Base-by-base conservation (phyloP, 1,284 basidiomycete genomes). In the Marasmius tenuissimus region DNA sequence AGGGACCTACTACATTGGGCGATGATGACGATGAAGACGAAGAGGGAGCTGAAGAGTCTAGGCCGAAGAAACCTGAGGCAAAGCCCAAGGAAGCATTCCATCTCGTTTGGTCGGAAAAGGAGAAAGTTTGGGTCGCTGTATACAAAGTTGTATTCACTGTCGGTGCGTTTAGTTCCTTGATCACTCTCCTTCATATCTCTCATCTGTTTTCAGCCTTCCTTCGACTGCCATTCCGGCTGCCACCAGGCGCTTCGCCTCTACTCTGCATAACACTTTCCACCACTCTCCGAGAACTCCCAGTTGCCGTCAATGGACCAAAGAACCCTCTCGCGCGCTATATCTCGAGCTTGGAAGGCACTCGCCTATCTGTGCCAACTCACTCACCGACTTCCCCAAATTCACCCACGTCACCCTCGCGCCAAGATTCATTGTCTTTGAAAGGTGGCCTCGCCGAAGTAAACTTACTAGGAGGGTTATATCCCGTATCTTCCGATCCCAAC, bases 201-300 rank as follows among this genome's bases (percentile, higher is more conserved):
- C 11, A 7, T n/a, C 11, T 55, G 45, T 40, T 5, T 39, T 72
- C 62, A 90, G 93, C 88, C 0, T 95, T 90, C 72, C 76, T 94
- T 40, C 82, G 87, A 35, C 85, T 93, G n/a, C 79, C 81, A 51
- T 84, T 90, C 47, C 52, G 52, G 14, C 52, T 54, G 5, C 34
- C 52, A 38, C 27, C 52, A 18, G 52, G 52, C n/a, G 68, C 76
- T 1, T 86, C 94, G 66, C 93, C 94, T 3, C 73, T 96, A 5
- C 80, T 96, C 16, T 93, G 89, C 66, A 73, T 96, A 18, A 96
- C 94, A 0, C 82, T 88, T 3, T 93, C 91, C 0, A 82, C 87
- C 12, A 96, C 93, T 0, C 75, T 95, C 16, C 84, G 93, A 56
- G 90, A 93, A 42, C 88, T 85, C 65, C 83, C 87, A 0, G 72